Evolutionary conservation across 495 filamentous ascomycete genomes (phyloP), one percentile per base, ranked within the genome.

Genomic region (Penicillium turbatum): DNA sequence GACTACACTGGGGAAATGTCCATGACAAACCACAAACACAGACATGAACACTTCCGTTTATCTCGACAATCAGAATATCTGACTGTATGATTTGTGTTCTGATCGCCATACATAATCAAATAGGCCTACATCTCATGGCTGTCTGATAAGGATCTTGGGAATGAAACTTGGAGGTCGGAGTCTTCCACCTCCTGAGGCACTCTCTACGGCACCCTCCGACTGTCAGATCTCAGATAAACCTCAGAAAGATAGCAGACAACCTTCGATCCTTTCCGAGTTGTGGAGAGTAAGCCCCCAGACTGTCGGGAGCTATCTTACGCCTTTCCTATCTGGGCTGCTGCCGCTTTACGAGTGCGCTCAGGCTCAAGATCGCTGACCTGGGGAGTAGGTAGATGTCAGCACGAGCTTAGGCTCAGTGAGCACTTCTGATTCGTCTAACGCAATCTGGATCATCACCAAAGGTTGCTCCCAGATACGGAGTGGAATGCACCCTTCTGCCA

Each of bases 151-250:
- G 10, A 39, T 4, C 9, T 21, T 17, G 19, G n/a, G n/a, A n/a
- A n/a, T 21, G 12, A 32, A 26, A 0, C 19, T 19, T 26, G 21
- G 32, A 26, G n/a, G 19, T 51, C 49, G 49, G 49, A 32, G 49
- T 35, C 38, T 51, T 26, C 49, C 47, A 49, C 47, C 44, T 49
- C 2, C 15, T 8, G 13, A 35, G 4, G 21, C 17, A 31, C 11
- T 48, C 10, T 38, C 1, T 15, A 51, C 49, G 49, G 49, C 49
- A 26, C 19, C 13, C 49, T 51, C 49, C 49, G 49, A 34, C 34
- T 39, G 26, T 15, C 27, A 32, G 13, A 43, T 42, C 29, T 35
- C 11, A 51, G 48, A 51, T 51, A 51, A 43, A 51, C 31, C 37
- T 16, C 38, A 29, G 46, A 48, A 12, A 51, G 37, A 41, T 41